These are phyloP conservation scores for Hypomontagnella monticulosa DNA, from an alignment of 495 filamentous ascomycete species.

Conservation along the genomic window DNA sequence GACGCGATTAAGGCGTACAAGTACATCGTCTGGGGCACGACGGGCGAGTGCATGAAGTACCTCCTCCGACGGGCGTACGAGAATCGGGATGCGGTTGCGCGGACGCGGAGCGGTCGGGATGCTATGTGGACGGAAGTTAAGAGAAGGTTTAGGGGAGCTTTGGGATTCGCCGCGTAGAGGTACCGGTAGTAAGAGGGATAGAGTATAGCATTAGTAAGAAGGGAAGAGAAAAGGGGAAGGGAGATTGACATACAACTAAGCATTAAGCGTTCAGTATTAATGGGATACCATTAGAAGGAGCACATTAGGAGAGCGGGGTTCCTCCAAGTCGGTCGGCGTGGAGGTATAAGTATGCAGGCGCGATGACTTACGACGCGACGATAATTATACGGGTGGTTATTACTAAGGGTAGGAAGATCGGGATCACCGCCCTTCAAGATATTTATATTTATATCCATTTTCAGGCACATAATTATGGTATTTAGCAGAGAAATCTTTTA, in stretches of 20 bases:
- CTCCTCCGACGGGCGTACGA: slow-evolving; percentile 85
- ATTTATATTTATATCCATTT: too few relatives aligned
- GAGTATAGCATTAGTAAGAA: background rate
- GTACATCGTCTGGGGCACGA: slow-evolving; percentile 90
- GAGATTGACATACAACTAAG: background rate
- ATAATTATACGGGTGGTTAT: too few relatives aligned
- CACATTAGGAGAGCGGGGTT: too few relatives aligned
- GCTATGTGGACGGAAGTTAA: slow-evolving; percentile 78
- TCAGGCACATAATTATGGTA: too few relatives aligned
- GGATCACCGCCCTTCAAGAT: too few relatives aligned
- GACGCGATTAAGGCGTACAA: slow-evolving; percentile 78
- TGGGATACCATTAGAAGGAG: background rate
- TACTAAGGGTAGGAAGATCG: too few relatives aligned
- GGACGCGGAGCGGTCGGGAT: slow-evolving; percentile 77
- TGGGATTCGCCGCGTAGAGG: slow-evolving; percentile 49
- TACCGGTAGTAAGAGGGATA: background rate
- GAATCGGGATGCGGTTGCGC: slow-evolving; percentile 86
- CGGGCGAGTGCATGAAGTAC: slow-evolving; percentile 94
- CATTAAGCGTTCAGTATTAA: too few relatives aligned
- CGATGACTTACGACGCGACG: too few relatives aligned
- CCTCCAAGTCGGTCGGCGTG: too few relatives aligned
- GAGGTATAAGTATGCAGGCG: too few relatives aligned
- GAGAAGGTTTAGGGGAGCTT: slow-evolving; percentile 63
- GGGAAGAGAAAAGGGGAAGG: background rate
- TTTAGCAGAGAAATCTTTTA: too few relatives aligned